Conservation (phyloP, 345 rosid species). For the Salix viminalis region DNA sequence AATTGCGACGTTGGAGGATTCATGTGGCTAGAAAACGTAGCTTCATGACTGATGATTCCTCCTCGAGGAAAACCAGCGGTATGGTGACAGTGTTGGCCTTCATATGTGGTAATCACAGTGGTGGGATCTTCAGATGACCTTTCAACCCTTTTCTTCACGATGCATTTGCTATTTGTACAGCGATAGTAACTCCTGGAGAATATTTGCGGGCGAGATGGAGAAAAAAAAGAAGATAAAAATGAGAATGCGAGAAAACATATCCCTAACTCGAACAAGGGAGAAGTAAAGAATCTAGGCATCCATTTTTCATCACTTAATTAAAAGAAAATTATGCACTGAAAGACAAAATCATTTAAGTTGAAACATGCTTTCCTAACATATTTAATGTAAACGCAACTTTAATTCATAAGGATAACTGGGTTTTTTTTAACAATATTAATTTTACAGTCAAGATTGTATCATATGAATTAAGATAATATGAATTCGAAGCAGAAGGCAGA, state of each 20-base stretch:
- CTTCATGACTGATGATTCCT: constrained; percentile 55
- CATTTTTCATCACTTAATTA: no score
- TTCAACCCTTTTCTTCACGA: constrained; percentile 95
- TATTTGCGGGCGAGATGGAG: constrained; percentile 18
- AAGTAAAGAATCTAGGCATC: no score
- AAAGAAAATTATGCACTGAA: no score
- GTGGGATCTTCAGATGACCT: constrained; percentile 83
- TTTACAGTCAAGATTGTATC: no score
- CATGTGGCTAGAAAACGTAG: constrained; percentile 38
- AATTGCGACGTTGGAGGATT: constrained; percentile 49
- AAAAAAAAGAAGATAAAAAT: background rate
- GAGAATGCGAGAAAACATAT: no score
- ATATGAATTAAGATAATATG: no score
- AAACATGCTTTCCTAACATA: no score
- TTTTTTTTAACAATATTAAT: no score
- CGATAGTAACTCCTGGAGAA: constrained; percentile 84
- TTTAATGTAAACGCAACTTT: no score
- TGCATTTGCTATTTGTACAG: constrained; percentile 88
- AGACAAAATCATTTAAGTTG: no score
- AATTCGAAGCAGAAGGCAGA: no score
- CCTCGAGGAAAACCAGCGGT: constrained; percentile 78
- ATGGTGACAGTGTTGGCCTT: constrained; percentile 97
- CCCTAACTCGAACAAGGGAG: no score
- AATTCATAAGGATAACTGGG: background rate
- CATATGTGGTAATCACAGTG: constrained; percentile 83